Evolutionary conservation across 2,329 filamentous ascomycete genomes (phyloP).

Genomic region (Diatrype stigma): DNA sequence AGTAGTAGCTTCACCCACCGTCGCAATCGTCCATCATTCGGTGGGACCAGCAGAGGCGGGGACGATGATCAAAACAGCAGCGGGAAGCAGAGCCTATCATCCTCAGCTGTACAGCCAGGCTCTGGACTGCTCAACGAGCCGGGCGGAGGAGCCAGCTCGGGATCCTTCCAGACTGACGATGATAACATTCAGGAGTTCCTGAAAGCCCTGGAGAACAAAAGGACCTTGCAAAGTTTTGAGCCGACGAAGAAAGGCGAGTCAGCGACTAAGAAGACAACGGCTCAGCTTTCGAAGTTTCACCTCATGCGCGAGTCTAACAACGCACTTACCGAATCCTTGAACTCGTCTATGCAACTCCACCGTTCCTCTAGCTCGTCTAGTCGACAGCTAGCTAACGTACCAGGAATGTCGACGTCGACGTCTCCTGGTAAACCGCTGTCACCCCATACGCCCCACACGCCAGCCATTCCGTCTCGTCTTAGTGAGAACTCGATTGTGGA

Average conservation of each 20-base stretch:
- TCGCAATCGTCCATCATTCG: conserved; percentile 71
- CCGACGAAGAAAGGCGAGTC: conserved; percentile 62
- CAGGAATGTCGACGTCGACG: conserved; percentile 76
- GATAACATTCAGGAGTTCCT: conserved; percentile 93
- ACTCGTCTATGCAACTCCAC: conserved; percentile 80
- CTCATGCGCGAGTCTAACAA: conserved; percentile 86
- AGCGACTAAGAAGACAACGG: conserved; percentile 69
- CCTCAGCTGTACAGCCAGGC: conserved; percentile 66
- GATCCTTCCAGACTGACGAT: conserved; percentile 71
- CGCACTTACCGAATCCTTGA: conserved; percentile 86
- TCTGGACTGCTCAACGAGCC: conserved; percentile 74
- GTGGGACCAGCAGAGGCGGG: conserved; percentile 60
- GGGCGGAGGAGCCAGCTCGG: conserved; percentile 61
- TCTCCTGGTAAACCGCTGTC: conserved; percentile 89
- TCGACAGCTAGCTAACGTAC: conserved; percentile 54
- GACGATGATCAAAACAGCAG: conserved; percentile 78
- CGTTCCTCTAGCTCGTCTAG: conserved; percentile 74
- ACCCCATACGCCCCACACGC: conserved; percentile 86
- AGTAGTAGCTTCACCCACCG: conserved; percentile 93
- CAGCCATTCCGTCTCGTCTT: conserved; percentile 87
- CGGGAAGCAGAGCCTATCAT: conserved; percentile 70
- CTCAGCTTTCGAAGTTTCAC: conserved; percentile 80
- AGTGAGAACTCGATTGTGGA: conserved; percentile 85
- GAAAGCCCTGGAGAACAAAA: conserved; percentile 81
- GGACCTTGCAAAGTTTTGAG: conserved; percentile 79